Evolutionary conservation across 2,329 filamentous ascomycete species (phyloP), one percentile per base, ranked within the genome.

Genomic region (Fusarium dlaminii): DNA sequence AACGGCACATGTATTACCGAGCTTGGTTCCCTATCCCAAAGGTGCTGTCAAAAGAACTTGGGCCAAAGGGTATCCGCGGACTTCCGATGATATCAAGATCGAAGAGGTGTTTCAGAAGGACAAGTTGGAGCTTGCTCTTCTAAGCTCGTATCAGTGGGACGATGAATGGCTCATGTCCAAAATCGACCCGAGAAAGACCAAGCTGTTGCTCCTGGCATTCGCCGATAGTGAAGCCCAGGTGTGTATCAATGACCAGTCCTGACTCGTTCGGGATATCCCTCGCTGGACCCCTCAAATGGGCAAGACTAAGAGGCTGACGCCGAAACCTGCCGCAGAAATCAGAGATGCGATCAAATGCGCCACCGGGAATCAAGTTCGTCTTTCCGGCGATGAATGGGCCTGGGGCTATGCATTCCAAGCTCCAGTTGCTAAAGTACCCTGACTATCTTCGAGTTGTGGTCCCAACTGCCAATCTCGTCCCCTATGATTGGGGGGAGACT

Each of bases 101-200:
- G 94, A 97, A 77, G 95, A 98, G 80, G 89, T 98, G 0, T 82
- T 98, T 3, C 93, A 97, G 80, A 91, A 90, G 69, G 83, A 89
- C 4, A 87, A 91, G 18, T 85, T 98, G 14, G 86, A 93, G 57
- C 89, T 94, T 43, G 95, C 94, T 2, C 89, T 98, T 1, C 84
- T 98, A 10, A 97, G 95, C 75, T 94, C 96, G 0, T 98, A 93
- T 76, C 90, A 96, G 79, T 96, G 94, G 91, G 92, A 98, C 72
- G 89, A 92, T 20, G 88, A 92, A 34, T 98, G 94, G 94, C 81
- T 96, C 49, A 81, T 96, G 34, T 87, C 86, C 11, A 97, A 96
- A 80, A 81, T 97, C 34, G 86, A 94, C 69, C 79, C 87, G 20
- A 76, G 73, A 17, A 87, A 81, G 62, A 94, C 92, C 0, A 91